Evolutionary conservation across 306 rosid genomes (phyloP).

Genomic region (Cicer arietinum): DNA sequence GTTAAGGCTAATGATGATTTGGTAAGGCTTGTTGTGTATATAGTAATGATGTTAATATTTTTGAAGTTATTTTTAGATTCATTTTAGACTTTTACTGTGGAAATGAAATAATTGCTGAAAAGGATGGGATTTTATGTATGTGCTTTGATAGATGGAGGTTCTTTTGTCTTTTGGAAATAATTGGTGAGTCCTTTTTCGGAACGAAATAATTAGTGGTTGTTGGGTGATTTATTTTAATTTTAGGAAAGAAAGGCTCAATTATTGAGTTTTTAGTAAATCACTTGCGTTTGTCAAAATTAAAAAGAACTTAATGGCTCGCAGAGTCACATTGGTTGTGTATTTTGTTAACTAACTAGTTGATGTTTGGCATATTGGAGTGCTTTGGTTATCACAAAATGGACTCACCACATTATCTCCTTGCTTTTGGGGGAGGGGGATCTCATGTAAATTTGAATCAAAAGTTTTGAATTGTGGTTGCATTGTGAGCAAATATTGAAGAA

Average conservation of each 20-base stretch:
- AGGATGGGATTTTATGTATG: background rate
- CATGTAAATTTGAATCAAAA: conserved; percentile 26
- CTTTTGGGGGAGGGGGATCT: conserved; percentile 13
- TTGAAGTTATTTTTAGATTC: conserved; percentile 10
- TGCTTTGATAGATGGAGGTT: background rate
- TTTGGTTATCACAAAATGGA: conserved; percentile 11
- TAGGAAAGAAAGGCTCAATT: conserved; percentile 24
- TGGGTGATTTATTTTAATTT: conserved; percentile 22
- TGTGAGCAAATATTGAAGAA: background rate
- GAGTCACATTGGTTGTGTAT: background rate
- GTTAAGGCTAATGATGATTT: conserved; percentile 86
- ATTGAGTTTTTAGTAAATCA: background rate
- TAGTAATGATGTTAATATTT: background rate
- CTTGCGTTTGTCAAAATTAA: background rate
- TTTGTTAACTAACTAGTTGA: conserved; percentile 34
- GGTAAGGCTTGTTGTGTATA: conserved; percentile 62
- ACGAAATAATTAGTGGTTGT: conserved; percentile 2
- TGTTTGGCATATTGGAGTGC: conserved; percentile 25
- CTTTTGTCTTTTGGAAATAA: conserved; percentile 7
- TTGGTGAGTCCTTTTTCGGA: background rate
- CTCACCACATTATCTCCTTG: conserved; percentile 18
- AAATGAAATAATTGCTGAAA: background rate
- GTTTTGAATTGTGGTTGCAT: background rate
- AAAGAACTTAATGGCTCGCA: background rate
- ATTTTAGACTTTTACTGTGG: conserved; percentile 1